Evolutionary conservation across 2,329 filamentous ascomycete genomes (phyloP).

Genomic region (Escovopsis sp.): DNA sequence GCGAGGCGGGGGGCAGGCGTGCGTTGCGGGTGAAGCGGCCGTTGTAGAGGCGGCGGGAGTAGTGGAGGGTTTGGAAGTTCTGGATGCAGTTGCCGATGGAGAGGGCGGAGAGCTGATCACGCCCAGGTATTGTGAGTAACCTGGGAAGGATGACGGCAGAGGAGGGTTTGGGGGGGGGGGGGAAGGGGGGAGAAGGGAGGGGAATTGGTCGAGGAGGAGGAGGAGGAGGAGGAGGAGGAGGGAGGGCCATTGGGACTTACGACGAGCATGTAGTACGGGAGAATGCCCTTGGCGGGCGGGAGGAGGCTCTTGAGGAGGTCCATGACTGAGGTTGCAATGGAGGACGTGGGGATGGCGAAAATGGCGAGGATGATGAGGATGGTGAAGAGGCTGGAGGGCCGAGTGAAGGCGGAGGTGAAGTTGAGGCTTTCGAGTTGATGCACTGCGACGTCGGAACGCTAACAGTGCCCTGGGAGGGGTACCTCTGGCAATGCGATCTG

Average conservation of each 20-base stretch:
- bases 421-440: no score
- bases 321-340: conserved; percentile 18
- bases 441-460: no score
- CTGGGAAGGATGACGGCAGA: background rate
- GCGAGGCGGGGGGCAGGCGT: conserved; percentile 24
- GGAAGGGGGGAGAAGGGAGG: background rate
- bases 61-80: conserved; percentile 64
- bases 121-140: background rate
- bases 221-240: conserved; percentile 1
- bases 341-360: background rate
- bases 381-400: background rate
- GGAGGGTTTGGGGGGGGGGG: background rate
- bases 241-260: conserved; percentile 22
- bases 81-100: conserved; percentile 77
- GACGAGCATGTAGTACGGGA: conserved; percentile 44
- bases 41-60: conserved; percentile 77
- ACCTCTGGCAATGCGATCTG: no score
- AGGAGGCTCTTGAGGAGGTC: conserved; percentile 29
- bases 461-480: no score
- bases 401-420: background rate
- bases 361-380: background rate
- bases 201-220: conserved; percentile 2
- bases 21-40: conserved; percentile 41
- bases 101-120: conserved; percentile 74
- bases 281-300: conserved; percentile 34